Percentiles rank a stretch among this genome's conserved stretches.
These are phyloP conservation scores for Hippophae gyantsensis DNA, from an alignment of 306 rosid species.

Conservation along the genomic window DNA sequence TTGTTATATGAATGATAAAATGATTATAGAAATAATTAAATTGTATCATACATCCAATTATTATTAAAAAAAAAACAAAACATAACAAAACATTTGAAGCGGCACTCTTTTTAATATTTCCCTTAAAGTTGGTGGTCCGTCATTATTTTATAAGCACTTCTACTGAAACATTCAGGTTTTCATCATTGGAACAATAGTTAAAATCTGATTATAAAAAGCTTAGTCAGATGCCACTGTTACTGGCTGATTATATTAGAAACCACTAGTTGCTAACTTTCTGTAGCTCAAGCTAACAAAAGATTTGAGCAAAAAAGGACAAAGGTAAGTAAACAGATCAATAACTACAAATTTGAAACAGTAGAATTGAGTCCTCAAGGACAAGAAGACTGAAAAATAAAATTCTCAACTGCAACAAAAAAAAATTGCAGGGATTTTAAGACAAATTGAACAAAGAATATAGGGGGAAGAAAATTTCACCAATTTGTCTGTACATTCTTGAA, in stretches of 20 bases:
- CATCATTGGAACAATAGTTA: too few relatives aligned
- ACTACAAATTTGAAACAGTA: not conserved
- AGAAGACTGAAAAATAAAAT: conserved; percentile 4
- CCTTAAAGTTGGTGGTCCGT: conserved; percentile 33
- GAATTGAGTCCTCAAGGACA: not conserved
- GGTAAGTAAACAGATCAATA: not conserved
- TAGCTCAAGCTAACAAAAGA: not conserved
- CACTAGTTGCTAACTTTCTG: not conserved
- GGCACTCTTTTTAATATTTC: conserved; percentile 18
- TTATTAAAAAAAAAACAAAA: conserved; percentile 21
- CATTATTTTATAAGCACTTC: conserved; percentile 5
- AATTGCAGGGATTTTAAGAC: conserved; percentile 21
- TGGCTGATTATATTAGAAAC: too few relatives aligned
- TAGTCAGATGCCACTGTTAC: too few relatives aligned
- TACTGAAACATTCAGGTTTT: too few relatives aligned
- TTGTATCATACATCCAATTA: not conserved
- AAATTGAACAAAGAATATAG: conserved; percentile 17
- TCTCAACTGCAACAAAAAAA: conserved; percentile 14
- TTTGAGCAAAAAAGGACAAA: not conserved
- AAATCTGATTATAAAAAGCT: too few relatives aligned
- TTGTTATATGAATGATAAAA: too few relatives aligned
- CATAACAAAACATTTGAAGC: conserved; percentile 22
- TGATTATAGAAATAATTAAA: not conserved
- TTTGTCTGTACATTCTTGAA: conserved; percentile 39
- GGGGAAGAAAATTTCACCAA: conserved; percentile 18